Conservation (phyloP, 768 basidiomycete genomes). For the Dendrothele bispora region DNA sequence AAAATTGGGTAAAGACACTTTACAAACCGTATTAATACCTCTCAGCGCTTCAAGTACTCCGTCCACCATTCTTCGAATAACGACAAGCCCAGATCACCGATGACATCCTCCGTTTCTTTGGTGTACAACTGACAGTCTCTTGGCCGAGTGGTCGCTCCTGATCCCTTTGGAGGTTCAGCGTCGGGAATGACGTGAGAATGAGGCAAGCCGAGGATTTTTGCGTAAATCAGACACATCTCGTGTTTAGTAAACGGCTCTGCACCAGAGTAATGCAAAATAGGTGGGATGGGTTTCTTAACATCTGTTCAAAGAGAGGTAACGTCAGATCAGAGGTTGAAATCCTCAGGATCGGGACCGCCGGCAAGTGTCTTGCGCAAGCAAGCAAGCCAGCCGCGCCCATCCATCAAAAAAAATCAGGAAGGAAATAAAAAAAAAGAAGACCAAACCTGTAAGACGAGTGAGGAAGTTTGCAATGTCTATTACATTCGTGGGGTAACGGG, state of each 20-base stretch:
- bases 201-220: slow-evolving; percentile 65
- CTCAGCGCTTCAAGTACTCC: slow-evolving; percentile 35
- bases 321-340: too few species aligned
- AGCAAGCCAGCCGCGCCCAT: too few species aligned
- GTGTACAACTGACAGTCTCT: slow-evolving; percentile 79
- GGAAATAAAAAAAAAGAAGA: neutral
- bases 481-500: slow-evolving; percentile 90
- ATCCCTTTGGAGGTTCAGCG: slow-evolving; percentile 60
- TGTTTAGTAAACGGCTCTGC: slow-evolving; percentile 89
- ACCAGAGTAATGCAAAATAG: slow-evolving; percentile 84
- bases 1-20: too few species aligned
- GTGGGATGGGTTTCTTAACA: slow-evolving; percentile 50
- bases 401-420: neutral
- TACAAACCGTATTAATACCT: too few species aligned
- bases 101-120: slow-evolving; percentile 69
- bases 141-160: slow-evolving; percentile 73
- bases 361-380: too few species aligned
- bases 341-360: too few species aligned
- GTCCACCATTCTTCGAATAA: slow-evolving; percentile 90
- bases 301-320: slow-evolving; percentile 22
- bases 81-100: slow-evolving; percentile 56
- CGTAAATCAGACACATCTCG: slow-evolving; percentile 83
- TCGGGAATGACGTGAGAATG: slow-evolving; percentile 78
- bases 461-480: slow-evolving; percentile 86
- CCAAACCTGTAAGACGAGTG: slow-evolving; percentile 68